A percentile compares a stretch with the other conserved stretches of the same genome.
Conservation (phyloP, 257 asterid species). For the Paraleonurus japonicus region DNA sequence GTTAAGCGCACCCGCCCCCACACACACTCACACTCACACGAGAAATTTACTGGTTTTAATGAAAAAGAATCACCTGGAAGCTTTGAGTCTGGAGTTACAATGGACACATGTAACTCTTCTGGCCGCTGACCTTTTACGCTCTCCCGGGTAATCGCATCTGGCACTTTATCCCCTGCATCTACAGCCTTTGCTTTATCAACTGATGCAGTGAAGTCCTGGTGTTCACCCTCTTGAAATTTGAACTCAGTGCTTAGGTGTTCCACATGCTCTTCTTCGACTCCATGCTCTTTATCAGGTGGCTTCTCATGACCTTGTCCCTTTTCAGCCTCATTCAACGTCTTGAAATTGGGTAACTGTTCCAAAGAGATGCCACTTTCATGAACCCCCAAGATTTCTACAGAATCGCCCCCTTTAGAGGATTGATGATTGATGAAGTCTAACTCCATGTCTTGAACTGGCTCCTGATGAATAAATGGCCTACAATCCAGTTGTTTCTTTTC, state of each 20-base stretch:
- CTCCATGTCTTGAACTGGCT: constrained; percentile 23
- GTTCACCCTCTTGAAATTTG: constrained; percentile 30
- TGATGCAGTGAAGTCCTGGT: constrained; percentile 25
- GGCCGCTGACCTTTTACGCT: constrained; percentile 26
- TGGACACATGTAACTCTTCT: constrained; percentile 34
- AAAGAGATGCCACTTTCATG: neutral
- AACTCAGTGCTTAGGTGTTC: constrained; percentile 7
- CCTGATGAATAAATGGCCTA: constrained; percentile 30
- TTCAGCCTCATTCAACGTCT: constrained; percentile 16
- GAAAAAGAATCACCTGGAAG: constrained; percentile 42
- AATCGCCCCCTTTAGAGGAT: constrained; percentile 18
- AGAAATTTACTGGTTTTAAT: constrained; percentile 11
- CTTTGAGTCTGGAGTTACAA: constrained; percentile 44
- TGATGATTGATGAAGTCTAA: constrained; percentile 2
- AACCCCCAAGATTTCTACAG: constrained; percentile 19
- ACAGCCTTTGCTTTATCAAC: constrained; percentile 28
- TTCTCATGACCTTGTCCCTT: constrained; percentile 23
- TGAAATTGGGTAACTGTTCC: constrained; percentile 12
- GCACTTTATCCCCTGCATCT: constrained; percentile 22
- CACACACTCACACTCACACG: neutral
- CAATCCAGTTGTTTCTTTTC: constrained; percentile 36
- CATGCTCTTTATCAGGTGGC: constrained; percentile 31
- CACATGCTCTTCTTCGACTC: constrained; percentile 25
- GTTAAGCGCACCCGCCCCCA: neutral
- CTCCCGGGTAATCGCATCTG: constrained; percentile 34